These are phyloP conservation scores for Wallacemonas sp. DNA, from an alignment of 208 protist species.

Conservation along the genomic window DNA sequence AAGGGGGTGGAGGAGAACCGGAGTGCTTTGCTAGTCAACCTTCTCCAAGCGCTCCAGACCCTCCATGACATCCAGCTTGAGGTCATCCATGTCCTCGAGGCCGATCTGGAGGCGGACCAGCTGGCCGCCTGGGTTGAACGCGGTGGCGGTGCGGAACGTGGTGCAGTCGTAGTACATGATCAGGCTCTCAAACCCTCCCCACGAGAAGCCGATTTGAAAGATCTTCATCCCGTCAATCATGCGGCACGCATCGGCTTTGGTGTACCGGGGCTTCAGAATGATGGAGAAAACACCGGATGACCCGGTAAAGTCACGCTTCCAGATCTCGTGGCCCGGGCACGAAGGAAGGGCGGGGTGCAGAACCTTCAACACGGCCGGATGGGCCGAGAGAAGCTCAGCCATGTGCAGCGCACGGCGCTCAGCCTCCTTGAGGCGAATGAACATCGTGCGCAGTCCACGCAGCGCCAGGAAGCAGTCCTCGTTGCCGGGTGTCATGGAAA, in stretches of 20 bases:
- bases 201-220: constrained; percentile 34
- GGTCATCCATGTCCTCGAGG: constrained; percentile 25
- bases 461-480: constrained; percentile 39
- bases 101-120: constrained; percentile 26
- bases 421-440: constrained; percentile 30
- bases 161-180: constrained; percentile 34
- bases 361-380: constrained; percentile 28
- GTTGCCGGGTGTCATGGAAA: constrained; percentile 29
- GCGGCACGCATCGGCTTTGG: constrained; percentile 19
- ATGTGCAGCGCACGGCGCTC: constrained; percentile 25
- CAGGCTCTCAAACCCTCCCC: constrained; percentile 37
- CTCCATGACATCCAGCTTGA: constrained; percentile 28
- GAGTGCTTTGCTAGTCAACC: constrained; percentile 1
- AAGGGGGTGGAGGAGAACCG: too few species aligned
- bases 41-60: constrained; percentile 18
- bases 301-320: constrained; percentile 38
- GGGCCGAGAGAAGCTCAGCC: constrained; percentile 22
- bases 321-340: constrained; percentile 31
- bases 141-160: constrained; percentile 27
- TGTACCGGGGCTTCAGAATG: constrained; percentile 27
- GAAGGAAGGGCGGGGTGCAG: constrained; percentile 29
- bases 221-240: constrained; percentile 28
- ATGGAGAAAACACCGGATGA: constrained; percentile 28
- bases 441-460: constrained; percentile 39
- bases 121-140: constrained; percentile 24